Evolutionary conservation across 495 filamentous ascomycete species (phyloP).

Genomic region (Neurospora pannonica): DNA sequence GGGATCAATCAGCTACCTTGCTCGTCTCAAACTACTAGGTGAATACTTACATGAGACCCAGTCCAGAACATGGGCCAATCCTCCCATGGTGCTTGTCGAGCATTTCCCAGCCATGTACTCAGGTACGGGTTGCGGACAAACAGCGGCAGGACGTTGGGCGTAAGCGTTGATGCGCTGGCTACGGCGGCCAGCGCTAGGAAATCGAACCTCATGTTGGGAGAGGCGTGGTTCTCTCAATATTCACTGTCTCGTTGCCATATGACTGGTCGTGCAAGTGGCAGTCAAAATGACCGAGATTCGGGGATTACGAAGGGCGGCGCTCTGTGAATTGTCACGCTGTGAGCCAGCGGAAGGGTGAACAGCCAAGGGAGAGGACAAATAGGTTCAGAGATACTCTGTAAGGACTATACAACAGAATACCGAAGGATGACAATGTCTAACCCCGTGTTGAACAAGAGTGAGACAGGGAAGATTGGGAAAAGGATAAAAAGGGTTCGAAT

Average conservation of each 20-base stretch:
- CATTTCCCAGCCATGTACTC: slow-evolving; percentile 75
- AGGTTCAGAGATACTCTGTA: background rate
- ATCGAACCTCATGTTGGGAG: slow-evolving; percentile 19
- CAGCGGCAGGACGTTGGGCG: slow-evolving; percentile 77
- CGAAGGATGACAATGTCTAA: background rate
- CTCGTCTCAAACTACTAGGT: background rate
- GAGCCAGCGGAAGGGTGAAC: background rate
- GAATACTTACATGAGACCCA: slow-evolving; percentile 46
- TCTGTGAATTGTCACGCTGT: background rate
- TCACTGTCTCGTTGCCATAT: background rate
- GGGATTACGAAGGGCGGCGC: background rate
- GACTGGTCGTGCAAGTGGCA: background rate
- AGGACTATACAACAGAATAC: background rate
- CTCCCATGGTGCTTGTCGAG: slow-evolving; percentile 75
- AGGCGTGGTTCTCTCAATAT: background rate
- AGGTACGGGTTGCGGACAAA: slow-evolving; percentile 88
- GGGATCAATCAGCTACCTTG: background rate
- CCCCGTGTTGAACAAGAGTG: background rate
- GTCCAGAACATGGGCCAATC: slow-evolving; percentile 96
- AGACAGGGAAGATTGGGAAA: background rate
- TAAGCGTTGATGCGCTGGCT: slow-evolving; percentile 41
- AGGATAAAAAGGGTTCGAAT: background rate
- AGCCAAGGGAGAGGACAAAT: background rate
- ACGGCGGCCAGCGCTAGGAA: slow-evolving; percentile 30
- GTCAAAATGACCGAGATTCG: background rate